phyloP scores from a whole-genome alignment of 2,329 filamentous ascomycete species.

The Phyllosticta ampelicida region DNA sequence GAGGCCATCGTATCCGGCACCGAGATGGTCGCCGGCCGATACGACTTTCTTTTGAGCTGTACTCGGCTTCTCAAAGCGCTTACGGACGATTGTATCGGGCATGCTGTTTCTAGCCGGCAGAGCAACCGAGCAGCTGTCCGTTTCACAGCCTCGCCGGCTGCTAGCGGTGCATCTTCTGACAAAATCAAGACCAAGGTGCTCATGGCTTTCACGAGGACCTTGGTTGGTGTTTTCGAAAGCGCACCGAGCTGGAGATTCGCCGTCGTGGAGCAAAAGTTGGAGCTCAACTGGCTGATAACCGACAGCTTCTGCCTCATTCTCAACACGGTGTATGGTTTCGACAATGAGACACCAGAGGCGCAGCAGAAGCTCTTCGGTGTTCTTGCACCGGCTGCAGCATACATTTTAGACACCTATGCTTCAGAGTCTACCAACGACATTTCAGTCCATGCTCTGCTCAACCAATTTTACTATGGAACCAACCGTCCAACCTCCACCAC shows the following conservation, averaged over 20 bases:
- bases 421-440: conserved; percentile 58
- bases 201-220: conserved; percentile 59
- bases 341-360: conserved; percentile 42
- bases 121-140: conserved; percentile 41
- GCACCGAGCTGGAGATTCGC: conserved; percentile 77
- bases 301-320: conserved; percentile 62
- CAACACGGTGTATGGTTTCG: conserved; percentile 62
- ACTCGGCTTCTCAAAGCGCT: conserved; percentile 64
- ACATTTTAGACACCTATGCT: conserved; percentile 67
- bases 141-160: conserved; percentile 34
- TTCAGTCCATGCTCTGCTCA: conserved; percentile 66
- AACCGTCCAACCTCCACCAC: conserved; percentile 31
- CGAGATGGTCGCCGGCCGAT: conserved; percentile 66
- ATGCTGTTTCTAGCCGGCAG: conserved; percentile 55
- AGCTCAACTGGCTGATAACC: conserved; percentile 58
- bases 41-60: conserved; percentile 65
- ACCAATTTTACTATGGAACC: conserved; percentile 51
- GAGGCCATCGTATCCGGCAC: conserved; percentile 69
- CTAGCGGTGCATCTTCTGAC: conserved; percentile 65
- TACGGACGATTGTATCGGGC: conserved; percentile 62
- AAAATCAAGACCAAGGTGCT: conserved; percentile 63
- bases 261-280: conserved; percentile 53
- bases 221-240: conserved; percentile 78
- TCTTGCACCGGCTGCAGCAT: conserved; percentile 61
- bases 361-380: conserved; percentile 45